phyloP scores from a whole-genome alignment of 176 grass and related monocot species.

The Musa acuminata region DNA sequence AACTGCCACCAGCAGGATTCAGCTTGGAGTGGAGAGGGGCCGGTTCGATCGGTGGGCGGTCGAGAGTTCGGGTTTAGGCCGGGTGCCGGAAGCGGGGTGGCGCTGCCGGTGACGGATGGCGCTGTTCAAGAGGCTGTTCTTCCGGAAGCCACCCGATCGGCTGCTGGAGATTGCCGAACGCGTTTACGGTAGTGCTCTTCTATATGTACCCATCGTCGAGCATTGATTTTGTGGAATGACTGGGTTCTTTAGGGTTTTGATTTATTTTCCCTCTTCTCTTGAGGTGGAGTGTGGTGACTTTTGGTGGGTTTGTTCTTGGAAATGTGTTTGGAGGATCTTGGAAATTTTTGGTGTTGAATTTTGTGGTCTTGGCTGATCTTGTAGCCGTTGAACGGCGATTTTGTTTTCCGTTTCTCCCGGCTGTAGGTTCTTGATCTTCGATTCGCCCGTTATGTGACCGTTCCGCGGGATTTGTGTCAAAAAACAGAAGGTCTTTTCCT shows the following conservation, averaged over 20 bases:
- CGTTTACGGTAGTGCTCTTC: conserved; percentile 59
- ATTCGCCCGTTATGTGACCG: not conserved
- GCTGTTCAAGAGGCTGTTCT: conserved; percentile 90
- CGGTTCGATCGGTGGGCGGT: not conserved
- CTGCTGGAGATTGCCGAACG: conserved; percentile 94
- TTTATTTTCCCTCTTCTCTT: not conserved
- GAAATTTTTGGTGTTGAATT: no score
- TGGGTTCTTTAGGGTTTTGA: not conserved
- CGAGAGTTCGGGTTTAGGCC: conserved; percentile 13
- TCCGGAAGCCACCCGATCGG: conserved; percentile 79
- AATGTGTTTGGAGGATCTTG: not conserved
- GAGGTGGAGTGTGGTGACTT: no score
- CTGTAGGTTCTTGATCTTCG: no score
- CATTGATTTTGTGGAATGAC: not conserved
- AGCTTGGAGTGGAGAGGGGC: not conserved
- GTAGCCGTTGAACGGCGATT: no score
- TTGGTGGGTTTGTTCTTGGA: no score
- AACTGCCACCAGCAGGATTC: no score
- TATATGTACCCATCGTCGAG: not conserved
- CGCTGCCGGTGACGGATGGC: conserved; percentile 49
- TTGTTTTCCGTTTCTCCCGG: no score
- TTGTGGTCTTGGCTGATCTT: no score
- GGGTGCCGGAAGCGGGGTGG: conserved; percentile 12
- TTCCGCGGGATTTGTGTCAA: not conserved
- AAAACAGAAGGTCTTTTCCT: not conserved